These are phyloP conservation scores for Coemansia sp. DNA, from an alignment of 192 early-diverging fungal genomes.

Conservation along the genomic window DNA sequence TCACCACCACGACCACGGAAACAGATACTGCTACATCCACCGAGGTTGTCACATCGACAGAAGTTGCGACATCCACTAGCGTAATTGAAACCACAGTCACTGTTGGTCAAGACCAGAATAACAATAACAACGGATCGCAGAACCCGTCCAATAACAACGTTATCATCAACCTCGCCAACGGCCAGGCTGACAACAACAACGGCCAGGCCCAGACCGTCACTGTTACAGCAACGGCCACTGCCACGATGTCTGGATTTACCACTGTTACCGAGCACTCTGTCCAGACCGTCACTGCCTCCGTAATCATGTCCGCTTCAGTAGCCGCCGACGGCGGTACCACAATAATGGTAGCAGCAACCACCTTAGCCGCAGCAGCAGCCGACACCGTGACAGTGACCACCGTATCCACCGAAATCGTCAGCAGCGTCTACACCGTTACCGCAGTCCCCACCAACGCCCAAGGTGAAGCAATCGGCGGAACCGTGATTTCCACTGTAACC, in stretches of 20 bases:
- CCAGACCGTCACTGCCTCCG: conserved; percentile 1
- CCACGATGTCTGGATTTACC: neutral
- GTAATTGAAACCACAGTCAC: conserved; percentile 1
- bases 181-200: neutral
- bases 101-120: neutral
- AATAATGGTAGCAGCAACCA: neutral
- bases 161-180: neutral
- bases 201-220: neutral
- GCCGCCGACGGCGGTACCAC: neutral
- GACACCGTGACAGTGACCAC: conserved; percentile 8
- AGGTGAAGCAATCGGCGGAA: neutral
- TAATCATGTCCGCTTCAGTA: conserved; percentile 3
- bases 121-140: neutral
- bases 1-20: neutral
- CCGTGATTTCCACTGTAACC: neutral
- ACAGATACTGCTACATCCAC: conserved; percentile 9
- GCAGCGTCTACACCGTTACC: conserved; percentile 2
- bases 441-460: neutral
- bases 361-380: neutral
- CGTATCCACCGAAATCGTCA: neutral
- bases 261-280: neutral
- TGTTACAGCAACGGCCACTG: neutral
- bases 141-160: neutral
- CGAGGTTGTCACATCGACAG: neutral
- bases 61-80: neutral